Base-by-base conservation (phyloP, 140 eudicot genomes). In the Cichorium intybus region DNA sequence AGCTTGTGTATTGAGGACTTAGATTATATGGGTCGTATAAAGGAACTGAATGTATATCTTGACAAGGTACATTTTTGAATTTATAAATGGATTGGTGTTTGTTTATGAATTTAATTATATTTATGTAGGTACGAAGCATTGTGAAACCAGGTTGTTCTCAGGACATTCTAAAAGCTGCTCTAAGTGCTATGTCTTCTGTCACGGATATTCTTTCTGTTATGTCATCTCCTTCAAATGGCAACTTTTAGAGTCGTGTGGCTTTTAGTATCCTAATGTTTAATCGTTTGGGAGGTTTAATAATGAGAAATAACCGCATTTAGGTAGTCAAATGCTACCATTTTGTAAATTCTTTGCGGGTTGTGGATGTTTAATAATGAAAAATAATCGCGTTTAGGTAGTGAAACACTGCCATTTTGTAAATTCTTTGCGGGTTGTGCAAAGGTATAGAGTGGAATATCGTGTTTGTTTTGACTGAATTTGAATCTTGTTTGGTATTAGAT, bases 1-100 rank as follows among this genome's bases (percentile, higher is more conserved):
- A 83, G 78, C 50, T 70, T 93, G 65, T 80, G 83, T 61, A 89
- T 88, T 66, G 97, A 93, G 71, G 99, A 88, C 56, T 82, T 88
- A 68, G 96, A 93, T 75, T 93, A 93, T 78, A 88, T 93, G 97
- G 99, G 99, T n/a, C 99, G 97, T 33, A 86, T 93, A 70, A 88
- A 88, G 81, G 75, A 86, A 48, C 78, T 93, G 74, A 78, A 82
- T 46, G 81, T 65, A 54, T 77, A 88, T 77, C 87, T 93, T 18
- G 95, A 93, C 70, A 83, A 88, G 96, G 99, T 92, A 65, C 56
- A n/a, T n/a, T 58, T 59, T 64, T 34, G 3, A 12, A 24, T 2
- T 21, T 35, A 18, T 5, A 62, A 62, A 52, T 14, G 12, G 16
- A 50, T 54, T 43, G 15, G 20, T 24, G 3, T 23, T 6, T 37